A percentile compares a stretch with the other conserved stretches of the same genome.
These are phyloP conservation scores for Jackrogersella multiformis DNA, from an alignment of 495 filamentous ascomycete genomes.

Conservation along the genomic window DNA sequence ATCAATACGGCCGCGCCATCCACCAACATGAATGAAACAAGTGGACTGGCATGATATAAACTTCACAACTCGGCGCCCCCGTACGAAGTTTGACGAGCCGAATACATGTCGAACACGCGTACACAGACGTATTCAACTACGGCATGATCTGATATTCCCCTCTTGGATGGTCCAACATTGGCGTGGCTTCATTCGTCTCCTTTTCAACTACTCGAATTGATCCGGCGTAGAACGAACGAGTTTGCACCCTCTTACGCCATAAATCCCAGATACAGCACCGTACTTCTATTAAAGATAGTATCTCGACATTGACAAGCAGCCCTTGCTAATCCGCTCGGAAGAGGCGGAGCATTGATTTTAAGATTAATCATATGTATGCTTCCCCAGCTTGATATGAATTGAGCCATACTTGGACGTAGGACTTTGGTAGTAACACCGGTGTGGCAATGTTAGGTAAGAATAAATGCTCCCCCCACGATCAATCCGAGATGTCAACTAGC, in stretches of 20 bases:
- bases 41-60: conserved; percentile 14
- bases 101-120: background rate
- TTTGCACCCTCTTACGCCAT: conserved; percentile 3
- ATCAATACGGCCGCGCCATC: conserved; percentile 19
- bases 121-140: conserved; percentile 5
- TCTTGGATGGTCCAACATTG: background rate
- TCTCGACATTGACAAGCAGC: conserved; percentile 2
- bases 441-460: background rate
- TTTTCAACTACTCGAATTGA: background rate
- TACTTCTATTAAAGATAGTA: conserved; percentile 5
- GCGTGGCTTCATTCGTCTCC: background rate
- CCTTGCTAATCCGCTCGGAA: background rate
- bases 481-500: conserved; percentile 3
- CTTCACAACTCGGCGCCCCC: conserved; percentile 1
- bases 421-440: background rate
- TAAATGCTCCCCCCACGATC: conserved; percentile 5
- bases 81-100: background rate
- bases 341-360: conserved; percentile 2
- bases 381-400: background rate
- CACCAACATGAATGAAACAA: background rate
- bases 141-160: background rate
- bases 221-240: background rate
- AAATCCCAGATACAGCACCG: background rate
- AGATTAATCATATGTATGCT: conserved; percentile 3
- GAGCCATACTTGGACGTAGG: background rate